A percentile compares a stretch with the other conserved stretches of the same genome.
These are phyloP conservation scores for Jatropha podagrica DNA, from an alignment of 441 rosid genomes.

Conservation along the genomic window DNA sequence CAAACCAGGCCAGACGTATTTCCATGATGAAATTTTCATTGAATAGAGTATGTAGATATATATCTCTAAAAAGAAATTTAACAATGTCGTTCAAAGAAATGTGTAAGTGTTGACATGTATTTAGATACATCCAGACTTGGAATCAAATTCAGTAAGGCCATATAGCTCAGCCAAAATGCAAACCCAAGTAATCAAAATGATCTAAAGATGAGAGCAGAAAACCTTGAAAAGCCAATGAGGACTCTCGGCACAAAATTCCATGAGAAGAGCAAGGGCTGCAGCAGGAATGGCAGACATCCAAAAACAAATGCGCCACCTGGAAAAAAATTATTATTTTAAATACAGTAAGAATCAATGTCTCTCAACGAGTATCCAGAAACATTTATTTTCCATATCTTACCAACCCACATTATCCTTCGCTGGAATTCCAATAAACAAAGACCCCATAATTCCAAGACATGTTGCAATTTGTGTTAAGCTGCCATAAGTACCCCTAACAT, in stretches of 20 bases:
- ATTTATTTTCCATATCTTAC: constrained; percentile 45
- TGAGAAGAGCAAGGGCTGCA: constrained; percentile 60
- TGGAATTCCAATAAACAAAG: constrained; percentile 76
- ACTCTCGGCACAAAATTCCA: constrained; percentile 88
- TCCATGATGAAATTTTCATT: background rate
- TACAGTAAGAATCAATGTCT: background rate
- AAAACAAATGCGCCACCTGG: constrained; percentile 98
- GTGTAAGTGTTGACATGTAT: background rate
- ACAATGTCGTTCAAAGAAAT: background rate
- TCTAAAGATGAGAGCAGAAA: constrained; percentile 12
- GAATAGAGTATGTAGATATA: background rate
- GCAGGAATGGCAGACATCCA: constrained; percentile 83
- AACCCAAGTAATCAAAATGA: constrained; percentile 5
- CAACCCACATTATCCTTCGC: constrained; percentile 71
- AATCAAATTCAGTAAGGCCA: background rate
- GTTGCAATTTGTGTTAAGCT: constrained; percentile 86
- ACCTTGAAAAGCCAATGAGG: constrained; percentile 99
- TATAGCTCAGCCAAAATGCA: background rate
- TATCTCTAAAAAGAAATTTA: background rate
- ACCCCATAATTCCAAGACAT: constrained; percentile 76
- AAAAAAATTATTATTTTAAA: background rate
- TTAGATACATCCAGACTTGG: background rate
- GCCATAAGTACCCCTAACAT: constrained; percentile 92
- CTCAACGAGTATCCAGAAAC: background rate
- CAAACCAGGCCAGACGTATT: background rate